Base-by-base conservation (phyloP, 768 basidiomycete genomes). In the Calocybe indica region DNA sequence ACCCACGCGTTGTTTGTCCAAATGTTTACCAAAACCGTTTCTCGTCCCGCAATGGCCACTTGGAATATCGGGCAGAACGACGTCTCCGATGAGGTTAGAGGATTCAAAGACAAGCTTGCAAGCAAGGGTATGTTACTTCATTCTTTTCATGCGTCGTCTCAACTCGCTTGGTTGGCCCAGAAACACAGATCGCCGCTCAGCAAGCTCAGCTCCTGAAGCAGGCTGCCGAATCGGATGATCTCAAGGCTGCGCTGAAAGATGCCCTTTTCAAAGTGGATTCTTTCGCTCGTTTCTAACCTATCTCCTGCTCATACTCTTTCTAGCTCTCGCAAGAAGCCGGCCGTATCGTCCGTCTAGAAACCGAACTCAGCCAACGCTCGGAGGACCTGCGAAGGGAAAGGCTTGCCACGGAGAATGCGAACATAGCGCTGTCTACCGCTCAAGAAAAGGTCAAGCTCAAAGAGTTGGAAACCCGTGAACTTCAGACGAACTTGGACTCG, bases 301-400 rank as follows among this genome's bases (percentile, higher is more conserved):
- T 3, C n/a, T 36, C 48, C 46, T 35, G 35, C 48, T 43, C n/a
- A 37, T 38, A 22, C 40, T 30, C 22, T 45, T 41, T 50, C 28
- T 13, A 87, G 85, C 66, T 87, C 43, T 72, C 71, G 38, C 60
- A 63, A 46, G 84, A 87, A 65, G 70, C 78, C 5, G 69, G 75
- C 50, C 79, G 79, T 29, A 76, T 71, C 11, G 59, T 83, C 38
- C 64, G 68, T 44, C 70, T 87, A 15, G 83, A 87, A 56, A 59
- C 65, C 1, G 72, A 76, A 30, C 67, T 80, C 14, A 63, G 62
- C 6, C 68, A 69, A 56, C 73, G 69, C 34, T 70, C 72, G n/a
- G 73, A 80, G 38, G 81, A 82, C 15, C 68, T 85, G 30, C 74
- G 71, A 37, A 76, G 74, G 14, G 80, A 83, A 56, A 74, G 72